Conservation (phyloP, 116 monocot species). For the Cymodocea nodosa region DNA sequence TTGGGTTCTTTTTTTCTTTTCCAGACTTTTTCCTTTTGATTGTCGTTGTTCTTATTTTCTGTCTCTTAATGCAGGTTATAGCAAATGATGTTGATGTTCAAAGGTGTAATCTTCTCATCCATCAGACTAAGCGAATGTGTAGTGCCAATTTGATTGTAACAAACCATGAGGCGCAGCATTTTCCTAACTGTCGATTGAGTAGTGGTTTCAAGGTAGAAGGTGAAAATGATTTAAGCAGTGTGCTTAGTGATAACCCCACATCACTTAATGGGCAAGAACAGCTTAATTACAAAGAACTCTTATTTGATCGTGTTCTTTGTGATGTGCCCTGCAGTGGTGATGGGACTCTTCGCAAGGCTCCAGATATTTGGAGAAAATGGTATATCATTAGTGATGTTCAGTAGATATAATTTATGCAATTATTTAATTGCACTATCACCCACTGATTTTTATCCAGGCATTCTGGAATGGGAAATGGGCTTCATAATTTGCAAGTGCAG, state of each 20-base stretch:
- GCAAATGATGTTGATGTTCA: constrained; percentile 95
- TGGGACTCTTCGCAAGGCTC: constrained; percentile 92
- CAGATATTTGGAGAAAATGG: constrained; percentile 99
- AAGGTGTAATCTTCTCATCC: constrained; percentile 96
- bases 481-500: constrained; percentile 85
- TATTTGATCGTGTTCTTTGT: constrained; percentile 93
- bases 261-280: constrained; percentile 10
- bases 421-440: not conserved
- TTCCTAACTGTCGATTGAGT: constrained; percentile 43
- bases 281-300: constrained; percentile 22
- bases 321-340: constrained; percentile 99
- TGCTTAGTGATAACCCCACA: not conserved
- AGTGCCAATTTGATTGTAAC: constrained; percentile 92
- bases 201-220: constrained; percentile 16
- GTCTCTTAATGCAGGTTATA: constrained; percentile 18
- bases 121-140: constrained; percentile 97
- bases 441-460: constrained; percentile 46
- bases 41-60: constrained; percentile 1
- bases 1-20: not conserved
- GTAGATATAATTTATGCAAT: not conserved
- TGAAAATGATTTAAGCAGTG: constrained; percentile 1
- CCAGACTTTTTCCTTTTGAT: constrained; percentile 1
- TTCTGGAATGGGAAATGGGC: constrained; percentile 91
- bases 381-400: constrained; percentile 3
- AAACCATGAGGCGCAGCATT: constrained; percentile 95